Conservation (phyloP, 1,139 yeast species). For the Saccharomyces hybrid region DNA sequence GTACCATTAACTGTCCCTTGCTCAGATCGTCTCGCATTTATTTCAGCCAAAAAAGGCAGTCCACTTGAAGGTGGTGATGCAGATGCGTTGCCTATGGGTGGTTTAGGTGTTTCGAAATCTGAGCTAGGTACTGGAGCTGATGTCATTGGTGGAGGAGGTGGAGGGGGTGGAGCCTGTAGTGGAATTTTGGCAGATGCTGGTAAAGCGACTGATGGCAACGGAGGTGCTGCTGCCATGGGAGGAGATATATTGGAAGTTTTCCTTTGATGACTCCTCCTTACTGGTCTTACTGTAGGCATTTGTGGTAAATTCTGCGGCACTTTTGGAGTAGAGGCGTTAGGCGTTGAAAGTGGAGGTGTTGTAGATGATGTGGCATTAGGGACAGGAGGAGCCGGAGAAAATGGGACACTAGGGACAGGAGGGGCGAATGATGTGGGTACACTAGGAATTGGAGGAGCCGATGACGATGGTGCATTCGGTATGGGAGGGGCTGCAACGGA, state of each 20-base stretch:
- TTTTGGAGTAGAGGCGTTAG: conserved; percentile 7
- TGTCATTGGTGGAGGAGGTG: conserved; percentile 12
- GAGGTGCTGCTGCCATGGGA: conserved; percentile 11
- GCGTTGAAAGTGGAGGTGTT: conserved; percentile 13
- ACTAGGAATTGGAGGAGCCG: conserved; percentile 10
- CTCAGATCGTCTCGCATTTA: conserved; percentile 22
- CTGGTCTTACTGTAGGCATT: conserved; percentile 22
- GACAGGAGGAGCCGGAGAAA: conserved; percentile 9
- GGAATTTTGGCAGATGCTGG: conserved; percentile 23
- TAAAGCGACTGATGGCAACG: conserved; percentile 15
- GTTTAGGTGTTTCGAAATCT: neutral
- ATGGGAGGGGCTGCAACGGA: conserved; percentile 15
- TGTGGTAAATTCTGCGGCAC: conserved; percentile 6
- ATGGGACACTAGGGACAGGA: conserved; percentile 9
- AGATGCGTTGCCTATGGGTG: neutral
- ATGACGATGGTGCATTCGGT: conserved; percentile 9
- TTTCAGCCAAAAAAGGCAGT: conserved; percentile 21
- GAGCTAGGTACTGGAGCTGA: conserved; percentile 2
- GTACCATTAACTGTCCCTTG: conserved; percentile 11
- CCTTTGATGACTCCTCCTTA: conserved; percentile 18
- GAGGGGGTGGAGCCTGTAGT: conserved; percentile 27
- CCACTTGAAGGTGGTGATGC: conserved; percentile 9
- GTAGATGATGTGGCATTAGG: conserved; percentile 29
- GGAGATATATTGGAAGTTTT: conserved; percentile 16
- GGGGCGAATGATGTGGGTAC: conserved; percentile 15